Evolutionary conservation across 179 eudicot genomes (phyloP), one percentile per base, ranked within the genome.

Genomic region (Silene vulgaris): DNA sequence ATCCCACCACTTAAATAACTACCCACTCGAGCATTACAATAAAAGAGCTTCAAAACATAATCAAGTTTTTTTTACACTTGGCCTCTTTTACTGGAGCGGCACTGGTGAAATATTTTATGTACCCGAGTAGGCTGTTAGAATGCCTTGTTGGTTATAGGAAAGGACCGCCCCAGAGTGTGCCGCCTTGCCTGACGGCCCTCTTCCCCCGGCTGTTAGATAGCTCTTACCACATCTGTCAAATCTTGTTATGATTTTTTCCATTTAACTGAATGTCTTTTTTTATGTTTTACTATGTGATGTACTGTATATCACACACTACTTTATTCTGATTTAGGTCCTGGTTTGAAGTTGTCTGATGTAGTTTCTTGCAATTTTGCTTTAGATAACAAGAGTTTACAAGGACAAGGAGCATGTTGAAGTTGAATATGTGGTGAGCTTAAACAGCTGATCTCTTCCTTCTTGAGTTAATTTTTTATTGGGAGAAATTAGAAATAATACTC

Each of bases 341-440:
- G 35, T 56, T 54, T 20, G 54, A 16, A 37, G 62, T 21, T 74
- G 21, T 78, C 54, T 82, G 17, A 79, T 52, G 50, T 66, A 60
- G 32, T 57, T 57, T 71, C 50, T 1, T 66, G 64, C 72, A 17
- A 40, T 68, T 8, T 75, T 13, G 54, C 28, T 75, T 52, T 84
- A 93, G 98, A 81, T 89, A 78, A 96, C 97, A 20, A 89, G 99
- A 81, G 91, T 91, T 50, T 91, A 89, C 91, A 93, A 93, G 80
- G 91, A 80, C 37, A 90, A 89, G 85, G 97, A 96, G 77, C 91
- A 96, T 81, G 88, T 85, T 65, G 99, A 96, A 89, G 80, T 96
- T 80, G 99, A 96, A 78, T 93, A 88, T 76, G 80, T 79, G 78
- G 99, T 96, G 85, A 86, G 95, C 81, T 75, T 23, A 54, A 57